These are phyloP conservation scores for Sesbania bispinosa DNA, from an alignment of 306 rosid species.

Conservation along the genomic window DNA sequence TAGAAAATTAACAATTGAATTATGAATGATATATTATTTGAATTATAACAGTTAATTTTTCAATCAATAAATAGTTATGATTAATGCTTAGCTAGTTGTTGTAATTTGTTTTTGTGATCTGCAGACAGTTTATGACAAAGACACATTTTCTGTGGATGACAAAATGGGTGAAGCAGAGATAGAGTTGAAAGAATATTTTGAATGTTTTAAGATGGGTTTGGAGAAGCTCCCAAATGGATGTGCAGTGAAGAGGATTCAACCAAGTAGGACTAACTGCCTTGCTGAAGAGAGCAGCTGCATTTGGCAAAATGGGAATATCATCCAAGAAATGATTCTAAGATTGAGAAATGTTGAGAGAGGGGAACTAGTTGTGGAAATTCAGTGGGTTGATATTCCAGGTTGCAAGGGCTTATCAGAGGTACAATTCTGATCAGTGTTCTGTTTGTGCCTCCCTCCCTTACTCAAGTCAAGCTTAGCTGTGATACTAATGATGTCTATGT, in stretches of 20 bases:
- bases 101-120: neutral
- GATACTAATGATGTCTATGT: neutral
- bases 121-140: conserved; percentile 72
- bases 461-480: too few relatives aligned
- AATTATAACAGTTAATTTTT: neutral
- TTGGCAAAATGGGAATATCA: conserved; percentile 52
- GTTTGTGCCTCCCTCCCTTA: neutral
- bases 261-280: conserved; percentile 50
- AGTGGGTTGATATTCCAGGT: conserved; percentile 59
- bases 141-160: conserved; percentile 65
- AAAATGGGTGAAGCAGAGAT: conserved; percentile 81
- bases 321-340: conserved; percentile 67
- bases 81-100: neutral
- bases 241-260: conserved; percentile 54
- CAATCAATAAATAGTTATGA: too few relatives aligned
- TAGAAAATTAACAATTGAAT: neutral
- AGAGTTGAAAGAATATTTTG: conserved; percentile 63
- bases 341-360: conserved; percentile 77
- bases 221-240: conserved; percentile 59
- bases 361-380: conserved; percentile 55
- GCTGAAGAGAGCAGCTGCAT: conserved; percentile 67
- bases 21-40: neutral
- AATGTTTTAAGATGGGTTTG: conserved; percentile 46
- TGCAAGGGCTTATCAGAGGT: conserved; percentile 31
- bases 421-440: neutral